Conservation (phyloP, 1,284 basidiomycete species). For the Cystobasidium pallidum region DNA sequence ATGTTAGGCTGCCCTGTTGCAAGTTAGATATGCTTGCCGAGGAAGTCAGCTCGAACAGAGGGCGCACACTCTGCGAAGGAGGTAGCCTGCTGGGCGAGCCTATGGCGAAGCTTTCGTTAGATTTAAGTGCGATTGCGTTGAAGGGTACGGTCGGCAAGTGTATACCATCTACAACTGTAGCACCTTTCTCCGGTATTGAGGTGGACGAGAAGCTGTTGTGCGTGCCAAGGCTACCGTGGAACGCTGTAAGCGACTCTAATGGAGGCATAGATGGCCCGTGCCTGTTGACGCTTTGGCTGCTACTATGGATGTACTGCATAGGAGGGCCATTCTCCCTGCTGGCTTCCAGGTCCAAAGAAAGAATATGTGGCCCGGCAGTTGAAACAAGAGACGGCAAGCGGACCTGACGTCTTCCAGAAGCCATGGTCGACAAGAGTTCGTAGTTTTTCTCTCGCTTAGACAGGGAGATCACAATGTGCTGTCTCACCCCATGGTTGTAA, state of each 20-base stretch:
- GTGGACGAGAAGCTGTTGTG: neutral
- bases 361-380: constrained; percentile 20
- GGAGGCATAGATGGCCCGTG: constrained; percentile 9
- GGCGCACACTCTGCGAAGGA: neutral
- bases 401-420: neutral
- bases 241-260: neutral
- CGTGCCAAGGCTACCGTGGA: neutral
- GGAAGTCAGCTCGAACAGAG: neutral
- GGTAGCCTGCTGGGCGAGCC: neutral
- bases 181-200: neutral
- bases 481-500: neutral
- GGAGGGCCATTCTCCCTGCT: neutral
- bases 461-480: neutral
- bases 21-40: neutral
- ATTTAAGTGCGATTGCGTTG: neutral
- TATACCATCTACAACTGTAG: neutral
- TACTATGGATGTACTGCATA: neutral
- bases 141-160: neutral
- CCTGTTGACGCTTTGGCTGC: neutral
- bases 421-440: neutral
- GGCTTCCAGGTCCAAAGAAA: constrained; percentile 21
- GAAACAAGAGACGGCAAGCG: constrained; percentile 18
- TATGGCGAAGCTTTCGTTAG: neutral
- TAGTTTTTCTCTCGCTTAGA: neutral
- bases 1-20: neutral